These are phyloP conservation scores for Wickerhamiella qilinensis DNA, from an alignment of 805 yeast species.

Conservation along the genomic window DNA sequence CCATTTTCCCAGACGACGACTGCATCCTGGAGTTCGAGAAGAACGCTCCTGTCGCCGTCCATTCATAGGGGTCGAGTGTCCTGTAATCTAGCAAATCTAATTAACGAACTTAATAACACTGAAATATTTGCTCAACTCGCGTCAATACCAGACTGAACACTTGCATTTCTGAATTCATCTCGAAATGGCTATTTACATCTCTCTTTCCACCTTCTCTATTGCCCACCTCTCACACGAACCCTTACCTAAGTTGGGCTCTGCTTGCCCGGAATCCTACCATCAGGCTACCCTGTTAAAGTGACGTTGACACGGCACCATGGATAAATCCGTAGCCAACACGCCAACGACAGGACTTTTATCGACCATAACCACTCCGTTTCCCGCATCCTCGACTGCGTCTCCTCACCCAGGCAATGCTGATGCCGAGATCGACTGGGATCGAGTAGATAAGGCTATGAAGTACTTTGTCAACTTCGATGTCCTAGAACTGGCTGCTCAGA, in stretches of 20 bases:
- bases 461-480: conserved; percentile 12
- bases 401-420: not conserved
- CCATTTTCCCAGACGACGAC: conserved; percentile 96
- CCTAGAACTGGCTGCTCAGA: conserved; percentile 11
- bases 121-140: too few species aligned
- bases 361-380: not conserved
- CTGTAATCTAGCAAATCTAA: too few species aligned
- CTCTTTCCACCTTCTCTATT: too few species aligned
- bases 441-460: conserved; percentile 13
- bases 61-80: too few species aligned
- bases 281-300: too few species aligned
- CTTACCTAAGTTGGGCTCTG: too few species aligned
- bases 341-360: not conserved
- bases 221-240: too few species aligned
- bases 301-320: not conserved
- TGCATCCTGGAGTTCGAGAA: conserved; percentile 53
- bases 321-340: not conserved
- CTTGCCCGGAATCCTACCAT: too few species aligned
- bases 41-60: conserved; percentile 4
- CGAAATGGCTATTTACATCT: too few species aligned
- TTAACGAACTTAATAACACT: too few species aligned
- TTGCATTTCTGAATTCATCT: too few species aligned
- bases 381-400: not conserved
- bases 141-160: too few species aligned
- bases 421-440: conserved; percentile 11